phyloP scores from a whole-genome alignment of 2,329 filamentous ascomycete genomes.

The Beauveria sp. region DNA sequence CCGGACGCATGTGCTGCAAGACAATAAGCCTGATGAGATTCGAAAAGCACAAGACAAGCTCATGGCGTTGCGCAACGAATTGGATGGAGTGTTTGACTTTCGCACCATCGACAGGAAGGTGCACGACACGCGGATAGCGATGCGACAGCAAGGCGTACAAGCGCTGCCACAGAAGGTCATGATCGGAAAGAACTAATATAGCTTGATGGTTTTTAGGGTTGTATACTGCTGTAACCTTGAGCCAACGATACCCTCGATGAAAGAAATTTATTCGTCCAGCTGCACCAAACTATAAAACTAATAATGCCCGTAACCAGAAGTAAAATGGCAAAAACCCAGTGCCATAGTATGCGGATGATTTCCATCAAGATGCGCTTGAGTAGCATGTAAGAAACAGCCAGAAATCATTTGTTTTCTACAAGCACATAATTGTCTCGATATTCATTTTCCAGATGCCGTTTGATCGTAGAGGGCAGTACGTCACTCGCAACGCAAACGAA shows the following conservation, averaged over 20 bases:
- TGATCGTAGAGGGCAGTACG: background rate
- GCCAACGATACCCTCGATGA: too few relatives aligned
- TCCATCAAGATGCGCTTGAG: background rate
- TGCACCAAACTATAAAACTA: background rate
- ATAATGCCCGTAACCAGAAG: background rate
- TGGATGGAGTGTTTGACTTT: constrained; percentile 47
- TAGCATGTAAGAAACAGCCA: background rate
- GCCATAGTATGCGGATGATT: background rate
- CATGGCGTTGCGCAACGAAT: constrained; percentile 34
- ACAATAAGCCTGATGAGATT: constrained; percentile 50
- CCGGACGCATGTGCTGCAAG: constrained; percentile 46
- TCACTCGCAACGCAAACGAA: background rate
- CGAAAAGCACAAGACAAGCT: constrained; percentile 47
- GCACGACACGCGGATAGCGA: constrained; percentile 42
- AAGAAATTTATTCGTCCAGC: background rate
- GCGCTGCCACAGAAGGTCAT: constrained; percentile 31
- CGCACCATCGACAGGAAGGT: constrained; percentile 43
- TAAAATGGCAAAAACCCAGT: constrained; percentile 7
- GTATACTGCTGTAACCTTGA: too few relatives aligned
- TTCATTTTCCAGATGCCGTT: too few relatives aligned
- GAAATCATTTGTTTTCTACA: background rate
- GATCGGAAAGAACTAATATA: constrained; percentile 22
- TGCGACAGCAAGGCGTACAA: constrained; percentile 30
- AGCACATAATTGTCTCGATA: background rate
- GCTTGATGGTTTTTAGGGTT: too few relatives aligned